phyloP scores from a whole-genome alignment of 2,329 filamentous ascomycete species.

The Phialocephala subalpina region DNA sequence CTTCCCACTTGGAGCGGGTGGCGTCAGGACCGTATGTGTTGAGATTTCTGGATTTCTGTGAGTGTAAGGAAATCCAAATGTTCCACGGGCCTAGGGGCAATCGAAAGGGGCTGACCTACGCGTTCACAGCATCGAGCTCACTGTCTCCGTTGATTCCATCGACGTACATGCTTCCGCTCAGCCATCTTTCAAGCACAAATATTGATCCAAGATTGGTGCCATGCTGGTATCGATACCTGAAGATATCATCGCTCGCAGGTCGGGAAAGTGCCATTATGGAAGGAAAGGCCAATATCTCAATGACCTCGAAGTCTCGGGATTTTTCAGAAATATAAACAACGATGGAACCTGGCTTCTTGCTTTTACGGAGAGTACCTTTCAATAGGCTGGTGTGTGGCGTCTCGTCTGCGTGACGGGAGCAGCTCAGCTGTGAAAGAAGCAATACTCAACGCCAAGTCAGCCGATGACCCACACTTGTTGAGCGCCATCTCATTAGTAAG shows the following conservation, averaged over 20 bases:
- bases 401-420: background rate
- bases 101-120: background rate
- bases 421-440: background rate
- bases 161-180: conserved; percentile 8
- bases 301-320: background rate
- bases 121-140: conserved; percentile 8
- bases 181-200: conserved; percentile 12
- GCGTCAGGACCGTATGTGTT: background rate
- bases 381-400: background rate
- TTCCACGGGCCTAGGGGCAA: no score
- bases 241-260: conserved; percentile 7
- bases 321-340: background rate
- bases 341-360: background rate
- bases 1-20: conserved; percentile 1
- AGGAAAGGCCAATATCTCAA: background rate
- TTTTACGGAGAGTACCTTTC: conserved; percentile 1
- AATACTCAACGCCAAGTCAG: conserved; percentile 2
- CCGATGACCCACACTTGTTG: background rate
- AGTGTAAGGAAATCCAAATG: background rate
- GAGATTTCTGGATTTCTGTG: background rate
- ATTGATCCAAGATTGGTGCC: conserved; percentile 11
- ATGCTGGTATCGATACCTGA: conserved; percentile 8
- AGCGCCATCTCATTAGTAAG: background rate
- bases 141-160: background rate
- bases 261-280: background rate